Evolutionary conservation across 352 stramenopile genomes (phyloP).

Genomic region (Pythium aristosporum): DNA sequence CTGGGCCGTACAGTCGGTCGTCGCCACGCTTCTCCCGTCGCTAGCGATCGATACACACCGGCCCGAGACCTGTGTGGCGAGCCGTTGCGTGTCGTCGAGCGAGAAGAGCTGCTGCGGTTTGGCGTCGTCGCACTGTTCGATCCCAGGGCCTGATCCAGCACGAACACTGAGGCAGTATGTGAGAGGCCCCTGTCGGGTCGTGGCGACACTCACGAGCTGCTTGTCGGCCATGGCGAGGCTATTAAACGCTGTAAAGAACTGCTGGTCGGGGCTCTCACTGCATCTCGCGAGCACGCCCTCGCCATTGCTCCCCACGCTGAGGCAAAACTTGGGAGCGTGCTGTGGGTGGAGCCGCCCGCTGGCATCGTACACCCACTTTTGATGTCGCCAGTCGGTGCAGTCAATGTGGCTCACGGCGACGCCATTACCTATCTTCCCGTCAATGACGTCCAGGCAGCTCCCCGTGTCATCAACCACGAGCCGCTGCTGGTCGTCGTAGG

Average conservation of each 20-base stretch:
- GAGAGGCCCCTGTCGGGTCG: not conserved
- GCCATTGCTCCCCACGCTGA: not conserved
- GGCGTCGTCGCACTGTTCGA: constrained; percentile 3
- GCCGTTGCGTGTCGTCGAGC: constrained; percentile 2
- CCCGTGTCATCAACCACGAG: constrained; percentile 5
- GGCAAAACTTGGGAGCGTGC: constrained; percentile 19
- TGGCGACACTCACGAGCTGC: constrained; percentile 15
- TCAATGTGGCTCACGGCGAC: constrained; percentile 11
- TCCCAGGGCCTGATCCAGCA: not conserved
- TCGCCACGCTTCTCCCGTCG: not conserved
- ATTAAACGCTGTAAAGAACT: constrained; percentile 9
- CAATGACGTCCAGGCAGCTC: constrained; percentile 18
- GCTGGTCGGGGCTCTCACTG: constrained; percentile 14
- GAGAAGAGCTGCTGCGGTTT: constrained; percentile 10
- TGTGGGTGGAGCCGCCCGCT: constrained; percentile 13
- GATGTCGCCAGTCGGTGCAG: constrained; percentile 20
- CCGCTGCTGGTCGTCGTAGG: constrained; percentile 14
- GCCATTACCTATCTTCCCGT: constrained; percentile 5
- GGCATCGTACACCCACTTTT: constrained; percentile 18
- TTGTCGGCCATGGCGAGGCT: constrained; percentile 6
- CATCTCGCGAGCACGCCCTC: constrained; percentile 7
- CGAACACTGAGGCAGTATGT: constrained; percentile 10
- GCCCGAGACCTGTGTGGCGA: not conserved
- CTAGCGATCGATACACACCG: not conserved
- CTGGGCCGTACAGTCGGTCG: not conserved